Evolutionary conservation across 1,284 basidiomycete genomes (phyloP), one percentile per base, ranked within the genome.

Genomic region (Sanghuangporus sanghuang): DNA sequence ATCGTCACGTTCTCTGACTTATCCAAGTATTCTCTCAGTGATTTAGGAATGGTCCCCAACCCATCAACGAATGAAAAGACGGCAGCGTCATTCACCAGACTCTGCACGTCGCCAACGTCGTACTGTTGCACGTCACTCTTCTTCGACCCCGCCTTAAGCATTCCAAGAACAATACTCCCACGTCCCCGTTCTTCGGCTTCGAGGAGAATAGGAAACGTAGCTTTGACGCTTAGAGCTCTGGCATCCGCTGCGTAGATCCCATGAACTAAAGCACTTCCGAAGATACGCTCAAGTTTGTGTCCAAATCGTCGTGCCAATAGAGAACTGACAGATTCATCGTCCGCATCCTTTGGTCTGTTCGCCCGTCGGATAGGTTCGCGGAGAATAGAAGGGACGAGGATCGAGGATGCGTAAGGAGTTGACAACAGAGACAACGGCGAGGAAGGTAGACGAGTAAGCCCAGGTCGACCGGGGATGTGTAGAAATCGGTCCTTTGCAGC

Each of bases 201-300:
- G 81, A 85, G 90, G 18, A 97, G 69, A 3, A 79, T 77, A 0
- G 91, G 88, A 71, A 98, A 92, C 0, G 93, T 83, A 3, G 92
- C 83, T 1, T 88, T 82, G 0, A 94, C 79, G 66, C 93, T 95
- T 8, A 98, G 76, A 40, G 77, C 70, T 0, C 89, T 77, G 2
- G 93, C 85, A 70, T 96, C 94, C 0, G 93, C 86, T 0, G 94
- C 95, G 72, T 97, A 98, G 65, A 99, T 92, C 0, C 96, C 96
- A 70, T 98, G 96, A 1, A 95, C 85, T 66, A 98, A 79, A 0
- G 95, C 91, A 62, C 90, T 93, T 2, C 91, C 88, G 57, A 97
- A 82, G 3, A 83, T 83, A 9, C 85, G 81, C 0, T 95, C 92
- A 62, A 96, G 84, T 0, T 79, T 74, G 1, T 78, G 71, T 0